Base-by-base conservation (phyloP, 2,329 filamentous ascomycete species). In the Hypoxylon sp. region DNA sequence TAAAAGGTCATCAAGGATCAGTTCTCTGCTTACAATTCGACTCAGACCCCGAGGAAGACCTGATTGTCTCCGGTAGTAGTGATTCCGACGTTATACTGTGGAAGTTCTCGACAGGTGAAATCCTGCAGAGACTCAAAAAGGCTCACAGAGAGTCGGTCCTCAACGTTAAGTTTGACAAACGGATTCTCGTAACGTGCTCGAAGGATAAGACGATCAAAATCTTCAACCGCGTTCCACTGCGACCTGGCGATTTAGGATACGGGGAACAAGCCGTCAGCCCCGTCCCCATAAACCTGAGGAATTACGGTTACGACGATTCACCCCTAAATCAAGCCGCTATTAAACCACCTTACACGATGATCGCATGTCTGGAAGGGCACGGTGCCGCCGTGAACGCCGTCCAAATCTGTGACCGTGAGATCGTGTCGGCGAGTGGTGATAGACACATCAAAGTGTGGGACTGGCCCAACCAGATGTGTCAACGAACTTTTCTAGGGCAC, bases 121-220 rank as follows among this genome's bases (percentile, higher is more conserved):
- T 90, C 25, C 72, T 97, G 8, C 89, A 92, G 64, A 85, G 85
- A 49, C 82, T 97, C 21, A 78, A 78, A 1, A 79, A 83, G 32
- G 93, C 93, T 0, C 94, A 99, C 68, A 77, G 79, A 20, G 94
- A 99, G 70, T 96, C 93, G 0, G 92, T 99, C 0, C 77, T 99
- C 11, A 97, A 97, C 66, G 84, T 99, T 48, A 84, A 90, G 55
- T 99, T 97, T 61, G 92, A 97, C 67, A 87, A 90, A 60, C 84
- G 90, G 6, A 95, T 95, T 57, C 79, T 99, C 3, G 91, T 97
- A 8, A 99, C 94, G 0, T 97, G 94, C 66, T 97, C 93, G 37
- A 99, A 99, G 70, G 94, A 99, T 71, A 95, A 92, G 71, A 88
- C 88, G 0, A 96, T 99, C 77, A 97, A 97, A 71, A 86, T 99